Evolutionary conservation across 106 monocot species (phyloP), one percentile per base, ranked within the genome.

Genomic region (Ottelia alismoides): DNA sequence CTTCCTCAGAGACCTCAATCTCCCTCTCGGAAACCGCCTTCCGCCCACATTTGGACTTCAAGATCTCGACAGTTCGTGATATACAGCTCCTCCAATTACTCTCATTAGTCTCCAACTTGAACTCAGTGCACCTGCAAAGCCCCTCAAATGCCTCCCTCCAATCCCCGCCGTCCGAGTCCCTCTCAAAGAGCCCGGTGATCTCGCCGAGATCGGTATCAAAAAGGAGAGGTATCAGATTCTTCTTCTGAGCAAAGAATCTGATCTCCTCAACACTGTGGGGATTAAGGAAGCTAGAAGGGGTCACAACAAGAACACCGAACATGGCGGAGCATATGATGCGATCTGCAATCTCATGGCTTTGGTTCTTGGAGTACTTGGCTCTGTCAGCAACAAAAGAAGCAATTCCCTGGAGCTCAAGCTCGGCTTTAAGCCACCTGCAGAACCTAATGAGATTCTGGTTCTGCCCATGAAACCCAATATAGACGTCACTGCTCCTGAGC

Each of bases 311-410:
- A 9, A 93, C 72, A 4, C 92, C 92, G 12, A 70, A 77, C 5
- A 64, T 55, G 0, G 87, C 83, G 0, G 92, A 87, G 69, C 92
- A 87, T 22, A 93, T 87, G 40, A 93, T 83, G 51, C 92, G 64
- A 45, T 93, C 92, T 0, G 92, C 92, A 47, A 93, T 87, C 62
- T 93, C 87, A 63, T 83, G 87, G 66, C 92, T 93, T 28, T 87
- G 92, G 1, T 49, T 57, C 56, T 93, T 82, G 0, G 92, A 83
- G 59, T 87, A 87, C 74, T 75, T 93, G 0, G 79, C 83, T 23
- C 92, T 48, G 53, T 93, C 92, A 0, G 92, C 92, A 0, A 79
- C 79, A 20, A 93, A 93, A 0, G 87, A 74, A 14, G 87, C 92
- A 23, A 93, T 80, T 12, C 92, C 92, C 52, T 93, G 83, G 3